Percentiles rank a stretch among this genome's conserved stretches.
These are phyloP conservation scores for Xylariaceae sp. DNA, from an alignment of 2,329 filamentous ascomycete genomes.

Conservation along the genomic window DNA sequence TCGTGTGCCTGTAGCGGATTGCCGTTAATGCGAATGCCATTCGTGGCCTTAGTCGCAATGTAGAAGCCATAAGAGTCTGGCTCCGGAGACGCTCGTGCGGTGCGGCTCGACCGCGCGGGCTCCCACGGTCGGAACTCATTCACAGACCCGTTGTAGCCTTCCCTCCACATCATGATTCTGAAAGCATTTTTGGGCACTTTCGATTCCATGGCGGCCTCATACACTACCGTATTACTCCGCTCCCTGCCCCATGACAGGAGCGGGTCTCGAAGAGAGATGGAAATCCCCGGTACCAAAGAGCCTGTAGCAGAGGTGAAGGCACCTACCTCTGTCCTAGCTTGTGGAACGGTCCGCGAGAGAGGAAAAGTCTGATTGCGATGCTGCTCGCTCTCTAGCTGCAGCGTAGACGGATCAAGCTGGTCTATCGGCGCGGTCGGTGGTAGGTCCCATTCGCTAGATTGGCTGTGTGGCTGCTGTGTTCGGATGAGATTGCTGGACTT, in stretches of 20 bases:
- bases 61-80: conserved; percentile 62
- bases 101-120: conserved; percentile 44
- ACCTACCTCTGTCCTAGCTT: conserved; percentile 50
- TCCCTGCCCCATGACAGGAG: conserved; percentile 76
- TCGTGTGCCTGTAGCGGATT: conserved; percentile 58
- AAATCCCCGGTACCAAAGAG: conserved; percentile 61
- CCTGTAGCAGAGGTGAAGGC: conserved; percentile 61
- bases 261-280: conserved; percentile 61
- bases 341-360: conserved; percentile 30
- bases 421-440: conserved; percentile 21
- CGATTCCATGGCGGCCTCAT: conserved; percentile 58
- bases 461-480: conserved; percentile 22
- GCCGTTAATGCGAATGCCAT: conserved; percentile 74
- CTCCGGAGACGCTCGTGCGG: conserved; percentile 26
- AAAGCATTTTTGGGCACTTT: conserved; percentile 80
- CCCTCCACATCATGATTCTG: conserved; percentile 70
- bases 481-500: conserved; percentile 20
- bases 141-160: conserved; percentile 56
- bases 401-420: conserved; percentile 17
- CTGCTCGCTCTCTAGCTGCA: conserved; percentile 35
- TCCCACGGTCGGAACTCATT: conserved; percentile 52
- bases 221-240: conserved; percentile 62
- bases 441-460: conserved; percentile 26
- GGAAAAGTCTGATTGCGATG: conserved; percentile 35
- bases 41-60: conserved; percentile 74